phyloP scores from a whole-genome alignment of 208 protist genomes.

The Spongospora subterranea region DNA sequence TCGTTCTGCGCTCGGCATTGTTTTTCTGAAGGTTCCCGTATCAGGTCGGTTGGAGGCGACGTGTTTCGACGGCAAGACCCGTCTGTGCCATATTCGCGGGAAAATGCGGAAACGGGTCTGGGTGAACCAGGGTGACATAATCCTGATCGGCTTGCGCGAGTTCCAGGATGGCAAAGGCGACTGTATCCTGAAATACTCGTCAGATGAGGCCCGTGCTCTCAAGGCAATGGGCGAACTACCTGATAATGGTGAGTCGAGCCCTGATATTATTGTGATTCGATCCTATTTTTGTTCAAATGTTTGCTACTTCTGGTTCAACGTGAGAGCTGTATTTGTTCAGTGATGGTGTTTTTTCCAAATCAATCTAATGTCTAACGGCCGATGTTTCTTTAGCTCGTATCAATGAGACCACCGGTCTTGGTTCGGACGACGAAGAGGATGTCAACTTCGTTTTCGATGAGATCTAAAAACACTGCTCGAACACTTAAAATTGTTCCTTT shows the following conservation, averaged over 20 bases:
- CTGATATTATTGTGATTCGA: too few species aligned
- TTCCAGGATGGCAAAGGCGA: slow-evolving; percentile 88
- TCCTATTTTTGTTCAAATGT: too few species aligned
- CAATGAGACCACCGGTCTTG: slow-evolving; percentile 54
- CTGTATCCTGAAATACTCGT: slow-evolving; percentile 87
- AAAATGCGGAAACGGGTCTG: slow-evolving; percentile 85
- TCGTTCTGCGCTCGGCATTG: too few species aligned
- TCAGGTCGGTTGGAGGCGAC: slow-evolving; percentile 89
- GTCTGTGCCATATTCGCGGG: slow-evolving; percentile 86
- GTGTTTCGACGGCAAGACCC: slow-evolving; percentile 85
- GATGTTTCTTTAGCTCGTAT: slow-evolving; percentile 26
- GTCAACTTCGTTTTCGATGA: slow-evolving; percentile 62
- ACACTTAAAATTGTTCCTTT: too few species aligned
- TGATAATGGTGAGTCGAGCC: slow-evolving; percentile 64
- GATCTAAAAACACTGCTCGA: too few species aligned
- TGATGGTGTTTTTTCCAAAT: too few species aligned
- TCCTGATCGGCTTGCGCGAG: slow-evolving; percentile 86
- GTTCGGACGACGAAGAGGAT: slow-evolving; percentile 69
- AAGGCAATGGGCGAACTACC: slow-evolving; percentile 79
- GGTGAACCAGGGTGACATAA: slow-evolving; percentile 82
- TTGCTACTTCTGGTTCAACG: too few species aligned
- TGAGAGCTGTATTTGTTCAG: not conserved
- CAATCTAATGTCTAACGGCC: not conserved
- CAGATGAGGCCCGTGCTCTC: slow-evolving; percentile 84
- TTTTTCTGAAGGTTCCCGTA: too few species aligned